Base-by-base conservation (phyloP, 768 basidiomycete species). In the Tricholoma hemisulphureum region DNA sequence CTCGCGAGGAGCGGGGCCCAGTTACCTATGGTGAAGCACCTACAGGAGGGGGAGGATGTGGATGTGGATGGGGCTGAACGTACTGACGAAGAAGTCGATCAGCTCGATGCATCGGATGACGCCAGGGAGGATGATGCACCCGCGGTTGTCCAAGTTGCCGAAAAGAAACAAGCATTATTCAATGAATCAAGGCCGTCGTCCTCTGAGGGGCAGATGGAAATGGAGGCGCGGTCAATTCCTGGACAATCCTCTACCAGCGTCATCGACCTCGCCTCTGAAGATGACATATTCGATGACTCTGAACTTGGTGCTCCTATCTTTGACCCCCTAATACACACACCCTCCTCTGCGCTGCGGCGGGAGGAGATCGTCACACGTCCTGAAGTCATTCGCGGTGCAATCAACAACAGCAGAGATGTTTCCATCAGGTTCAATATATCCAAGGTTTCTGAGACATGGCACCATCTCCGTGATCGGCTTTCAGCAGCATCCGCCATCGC, bases 1-100 rank as follows among this genome's bases (percentile, higher is more conserved):
- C 90, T 86, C 71, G 79, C 85, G 10, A 75, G 83, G 61, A 67
- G 66, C 32, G 84, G 83, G 35, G 79, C 76, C 59, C 77, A 73
- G 43, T 23, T 64, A 18, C 58, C 60, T 24, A 59, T 28, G 35
- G 59, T 64, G 2, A 56, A 65, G 37, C 60, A 59, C 8, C 26
- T 46, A 6, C 61, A 67, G n/a, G 56, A 63, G 1, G 71, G 69
- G 32, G 62, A 59, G 31, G 68, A 69, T 32, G 26, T 53, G 24
- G 6, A 31, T 11, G 0, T 9, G 13, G 23, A 37, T 8, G 23
- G 18, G 0, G 23, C 1, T 41, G 52, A 39, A 28, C 8, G 6
- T 13, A 39, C 24, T 10, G 52, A 53, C 10, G 37, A 43, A 21
- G 53, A 43, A 20, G 35, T 24, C 8, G 37, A 41, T 20, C 24